Conservation (phyloP, 345 rosid genomes). For the Hibiscus syriacus region DNA sequence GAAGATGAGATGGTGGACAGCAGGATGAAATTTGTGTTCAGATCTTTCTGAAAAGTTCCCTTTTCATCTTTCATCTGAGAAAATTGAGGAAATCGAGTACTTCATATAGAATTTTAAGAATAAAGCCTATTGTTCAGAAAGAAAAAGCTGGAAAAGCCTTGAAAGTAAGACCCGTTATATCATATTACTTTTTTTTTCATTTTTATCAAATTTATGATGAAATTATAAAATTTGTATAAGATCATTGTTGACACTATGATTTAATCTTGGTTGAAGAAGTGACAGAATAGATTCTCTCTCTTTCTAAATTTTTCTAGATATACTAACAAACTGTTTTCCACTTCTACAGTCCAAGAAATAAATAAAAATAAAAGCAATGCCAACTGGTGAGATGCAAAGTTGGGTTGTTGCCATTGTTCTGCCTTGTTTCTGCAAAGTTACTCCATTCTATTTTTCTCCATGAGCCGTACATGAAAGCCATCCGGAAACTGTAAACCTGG, state of each 20-base stretch:
- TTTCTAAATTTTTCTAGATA: slow-evolving; percentile 3
- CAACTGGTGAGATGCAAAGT: slow-evolving; percentile 6
- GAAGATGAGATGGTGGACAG: not conserved
- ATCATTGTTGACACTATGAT: slow-evolving; percentile 15
- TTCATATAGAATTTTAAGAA: not conserved
- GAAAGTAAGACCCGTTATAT: slow-evolving; percentile 5
- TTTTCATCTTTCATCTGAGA: not conserved
- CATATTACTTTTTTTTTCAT: not conserved
- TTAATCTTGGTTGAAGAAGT: slow-evolving; percentile 6
- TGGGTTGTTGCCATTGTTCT: slow-evolving; percentile 9
- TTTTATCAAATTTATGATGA: slow-evolving; percentile 6
- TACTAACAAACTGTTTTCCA: not conserved
- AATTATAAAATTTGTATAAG: slow-evolving; percentile 16
- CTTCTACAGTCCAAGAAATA: slow-evolving; percentile 16
- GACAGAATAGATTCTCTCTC: not conserved
- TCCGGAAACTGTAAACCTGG: slow-evolving; percentile 89
- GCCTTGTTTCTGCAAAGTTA: not conserved
- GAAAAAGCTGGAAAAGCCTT: slow-evolving; percentile 3
- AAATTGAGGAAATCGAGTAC: not conserved
- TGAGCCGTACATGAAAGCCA: slow-evolving; percentile 58
- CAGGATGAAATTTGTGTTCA: slow-evolving; percentile 1
- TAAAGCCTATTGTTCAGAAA: not conserved
- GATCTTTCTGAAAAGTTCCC: not conserved
- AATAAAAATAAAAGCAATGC: not conserved
- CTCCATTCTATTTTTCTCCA: slow-evolving; percentile 27